Evolutionary conservation across 2,329 filamentous ascomycete species (phyloP), one percentile per base, ranked within the genome.

Genomic region (Epichloe baconii): DNA sequence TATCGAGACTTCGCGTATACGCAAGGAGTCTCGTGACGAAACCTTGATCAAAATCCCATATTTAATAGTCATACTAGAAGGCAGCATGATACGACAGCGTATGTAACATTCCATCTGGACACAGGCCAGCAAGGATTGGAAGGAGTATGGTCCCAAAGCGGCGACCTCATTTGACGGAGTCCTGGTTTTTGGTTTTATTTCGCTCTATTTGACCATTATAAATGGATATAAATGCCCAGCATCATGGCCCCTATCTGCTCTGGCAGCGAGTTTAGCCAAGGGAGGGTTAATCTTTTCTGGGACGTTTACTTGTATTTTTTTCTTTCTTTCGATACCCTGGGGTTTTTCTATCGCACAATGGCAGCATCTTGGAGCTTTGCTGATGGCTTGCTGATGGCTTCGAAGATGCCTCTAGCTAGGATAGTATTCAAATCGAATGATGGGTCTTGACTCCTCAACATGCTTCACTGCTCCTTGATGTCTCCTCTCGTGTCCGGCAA

Each of bases 251-350:
- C 37, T 15, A 10, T 37, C 35, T 23, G 4, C 17, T 43, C 19
- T 14, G 41, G 41, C 17, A 23, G 41, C 40, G 40, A 26, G 19
- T 12, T 21, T 1, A 21, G 41, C 19, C 4, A 26, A 23, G 31
- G 31, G 10, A 11, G 3, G 26, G 41, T 7, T 7, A 7, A 15
- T 17, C 12, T 12, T 43, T 19, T 6, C 17, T 43, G 31, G 19
- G 19, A 43, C 41, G 17, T n/a, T 10, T 40, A 11, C 7, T 14
- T 15, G 21, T 23, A n/a, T 23, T 23, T 23, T 2, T 6, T 26
- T 23, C 2, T 51, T 48, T 50, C 52, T 52, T 53, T 52, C 55
- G 58, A 59, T 59, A 59, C 58, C 58, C 58, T 57, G 52, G 50
- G 46, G 54, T 57, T 54, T 52, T 4, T 53, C 37, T 48, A n/a